Conservation (phyloP, 352 stramenopile species). For the Phytophthora aleatoria region DNA sequence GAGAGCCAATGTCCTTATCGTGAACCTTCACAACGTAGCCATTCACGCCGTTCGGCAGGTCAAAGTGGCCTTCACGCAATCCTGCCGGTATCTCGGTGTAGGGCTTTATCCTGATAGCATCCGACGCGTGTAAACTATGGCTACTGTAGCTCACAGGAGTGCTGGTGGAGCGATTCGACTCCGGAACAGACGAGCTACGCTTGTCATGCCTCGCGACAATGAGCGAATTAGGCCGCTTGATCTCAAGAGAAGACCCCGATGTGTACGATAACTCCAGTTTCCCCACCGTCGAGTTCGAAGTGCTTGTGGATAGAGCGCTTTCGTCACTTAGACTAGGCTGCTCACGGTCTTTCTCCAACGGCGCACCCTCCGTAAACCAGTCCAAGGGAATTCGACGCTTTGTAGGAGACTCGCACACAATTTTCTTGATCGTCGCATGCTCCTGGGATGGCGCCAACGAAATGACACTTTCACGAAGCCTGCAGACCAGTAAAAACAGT, state of each 20-base stretch:
- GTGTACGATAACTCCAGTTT: conserved; percentile 48
- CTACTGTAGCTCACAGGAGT: conserved; percentile 29
- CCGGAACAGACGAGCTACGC: conserved; percentile 38
- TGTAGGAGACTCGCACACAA: conserved; percentile 62
- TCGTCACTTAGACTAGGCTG: conserved; percentile 43
- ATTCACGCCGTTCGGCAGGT: conserved; percentile 73
- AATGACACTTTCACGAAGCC: conserved; percentile 60
- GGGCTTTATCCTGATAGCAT: conserved; percentile 55
- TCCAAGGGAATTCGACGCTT: conserved; percentile 78
- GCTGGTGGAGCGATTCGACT: conserved; percentile 41
- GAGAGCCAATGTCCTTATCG: conserved; percentile 80
- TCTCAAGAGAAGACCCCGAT: conserved; percentile 50
- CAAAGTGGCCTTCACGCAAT: conserved; percentile 72
- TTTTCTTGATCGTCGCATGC: conserved; percentile 82
- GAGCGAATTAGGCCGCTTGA: conserved; percentile 37
- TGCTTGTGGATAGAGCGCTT: conserved; percentile 38
- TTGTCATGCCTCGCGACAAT: conserved; percentile 33
- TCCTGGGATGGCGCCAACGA: conserved; percentile 61
- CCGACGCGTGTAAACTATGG: conserved; percentile 35
- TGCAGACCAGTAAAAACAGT: conserved; percentile 60
- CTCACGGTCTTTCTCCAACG: conserved; percentile 33
- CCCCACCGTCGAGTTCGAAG: conserved; percentile 41
- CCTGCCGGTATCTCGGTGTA: conserved; percentile 52
- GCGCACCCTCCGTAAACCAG: conserved; percentile 66
- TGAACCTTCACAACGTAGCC: conserved; percentile 81